Evolutionary conservation across 352 stramenopile genomes (phyloP), one percentile per base, ranked within the genome.

Genomic region (Globisporangium takayamanum): DNA sequence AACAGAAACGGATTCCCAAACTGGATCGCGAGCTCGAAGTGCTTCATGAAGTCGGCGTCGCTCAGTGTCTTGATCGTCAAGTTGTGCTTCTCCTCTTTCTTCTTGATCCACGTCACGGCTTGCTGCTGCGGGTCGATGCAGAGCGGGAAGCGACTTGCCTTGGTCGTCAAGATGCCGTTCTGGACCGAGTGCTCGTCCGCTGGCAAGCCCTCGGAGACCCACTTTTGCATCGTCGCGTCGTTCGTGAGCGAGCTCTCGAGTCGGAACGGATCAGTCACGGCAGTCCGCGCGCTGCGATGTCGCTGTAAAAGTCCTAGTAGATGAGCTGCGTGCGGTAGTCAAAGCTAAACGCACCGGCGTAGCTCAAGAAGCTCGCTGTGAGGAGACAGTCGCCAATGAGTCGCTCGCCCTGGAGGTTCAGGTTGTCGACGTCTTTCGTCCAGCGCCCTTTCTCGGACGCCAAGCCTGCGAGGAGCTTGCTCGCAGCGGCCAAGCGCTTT

Each of bases 51-150:
- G 60, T 98, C 93, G 0, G 72, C 55, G 53, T 98, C 93, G 49
- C 80, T 94, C n/a, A 98, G 69, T 14, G 92, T 98, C 63, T 97
- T 97, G 55, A 97, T 80, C 0, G 82, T 97, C 48, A 98, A 63
- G 46, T 96, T 95, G 70, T 95, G 88, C 59, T 94, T 90, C 63
- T 95, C 88, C 71, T 97, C 95, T 16, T 92, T 97, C 60, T 94
- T 93, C 72, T 98, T 98, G 73, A 98, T 98, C 94, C 94, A 98
- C 25, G 76, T 92, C 41, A 98, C 93, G 8, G 94, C 94, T 61
- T 98, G 94, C 66, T 98, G 92, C 60, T 98, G 94, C 18, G 94
- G 94, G 54, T 98, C 94, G 52, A 98, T 97, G 59, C 94, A 98
- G 42, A 98, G 64, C 18, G 94, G 94, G 66, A 98, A 98, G 10